Evolutionary conservation across 768 basidiomycete genomes (phyloP), one percentile per base, ranked within the genome.

Genomic region (Amanita rubescens): DNA sequence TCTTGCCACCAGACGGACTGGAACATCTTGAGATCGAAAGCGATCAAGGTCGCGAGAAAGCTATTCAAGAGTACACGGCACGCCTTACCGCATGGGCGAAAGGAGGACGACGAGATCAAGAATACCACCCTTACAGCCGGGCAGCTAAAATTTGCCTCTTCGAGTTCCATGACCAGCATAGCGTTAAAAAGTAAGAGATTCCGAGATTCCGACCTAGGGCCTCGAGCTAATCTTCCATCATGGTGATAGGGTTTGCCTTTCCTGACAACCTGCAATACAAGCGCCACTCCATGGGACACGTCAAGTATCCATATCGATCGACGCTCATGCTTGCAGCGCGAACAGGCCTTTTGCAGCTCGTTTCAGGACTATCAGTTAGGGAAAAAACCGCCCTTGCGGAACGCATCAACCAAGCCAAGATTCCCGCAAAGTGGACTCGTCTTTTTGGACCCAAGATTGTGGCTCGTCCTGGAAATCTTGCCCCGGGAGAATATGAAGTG

Each of bases 251-350:
- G 6, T 52, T 52, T 39, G 30, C 30, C 14, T 52, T 52, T 24
- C 51, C 51, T 24, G 41, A 52, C 14, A 37, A 52, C 3, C 30
- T 52, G 30, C 51, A 24, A 34, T 43, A 35, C 27, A 52, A 44
- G 15, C 51, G 51, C 27, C 42, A 52, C 30, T 41, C 51, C 14
- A n/a, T 33, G 14, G n/a, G n/a, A 19, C 39, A 32, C 11, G 19
- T 24, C 27, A 44, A 42, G 22, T 52, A 52, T 44, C 51, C 51
- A 5, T 52, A 43, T 44, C 39, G 51, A 43, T 43, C 51, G 15
- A 52, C 51, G 10, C 39, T 51, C n/a, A 51, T 43, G 41, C 50
- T 51, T 12, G 50, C 50, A 20, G 25, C 50, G 41, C 38, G 50
- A 34, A 34, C 37, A 24, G 38, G 25, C 9, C 50, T 51, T 11